Evolutionary conservation across 768 basidiomycete genomes (phyloP).

Genomic region (Cystofilobasidium ferigula): DNA sequence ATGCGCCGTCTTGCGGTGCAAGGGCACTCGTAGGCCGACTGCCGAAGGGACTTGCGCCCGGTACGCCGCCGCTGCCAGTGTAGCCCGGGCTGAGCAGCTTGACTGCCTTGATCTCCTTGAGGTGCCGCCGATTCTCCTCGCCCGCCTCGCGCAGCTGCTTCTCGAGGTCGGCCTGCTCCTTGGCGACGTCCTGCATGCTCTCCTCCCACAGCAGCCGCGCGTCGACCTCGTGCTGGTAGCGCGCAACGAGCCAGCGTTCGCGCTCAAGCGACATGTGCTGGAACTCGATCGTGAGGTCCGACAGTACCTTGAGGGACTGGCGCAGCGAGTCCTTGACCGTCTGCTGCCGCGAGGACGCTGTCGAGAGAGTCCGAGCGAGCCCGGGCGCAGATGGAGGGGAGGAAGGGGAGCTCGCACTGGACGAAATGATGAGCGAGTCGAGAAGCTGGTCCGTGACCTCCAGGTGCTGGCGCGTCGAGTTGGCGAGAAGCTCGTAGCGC

Average conservation of each 20-base stretch:
- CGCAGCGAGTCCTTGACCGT: conserved; percentile 48
- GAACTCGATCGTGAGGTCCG: conserved; percentile 56
- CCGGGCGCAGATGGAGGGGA: not conserved
- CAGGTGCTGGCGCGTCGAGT: conserved; percentile 51
- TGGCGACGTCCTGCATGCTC: conserved; percentile 71
- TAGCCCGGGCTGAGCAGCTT: conserved; percentile 15
- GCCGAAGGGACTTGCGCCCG: conserved; percentile 43
- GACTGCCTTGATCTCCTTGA: conserved; percentile 20
- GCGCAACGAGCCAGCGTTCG: conserved; percentile 49
- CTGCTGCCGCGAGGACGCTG: conserved; percentile 39
- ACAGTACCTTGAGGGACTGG: conserved; percentile 47
- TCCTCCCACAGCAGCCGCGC: conserved; percentile 78
- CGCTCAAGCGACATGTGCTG: conserved; percentile 58
- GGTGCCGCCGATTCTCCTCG: conserved; percentile 48
- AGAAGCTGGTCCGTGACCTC: conserved; percentile 64
- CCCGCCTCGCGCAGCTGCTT: conserved; percentile 52
- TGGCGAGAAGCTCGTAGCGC: conserved; percentile 48
- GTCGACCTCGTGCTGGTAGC: conserved; percentile 56
- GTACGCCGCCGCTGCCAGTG: conserved; percentile 35
- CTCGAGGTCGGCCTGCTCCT: conserved; percentile 75
- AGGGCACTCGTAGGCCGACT: conserved; percentile 30
- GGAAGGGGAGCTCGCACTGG: conserved; percentile 11
- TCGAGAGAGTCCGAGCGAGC: conserved; percentile 26
- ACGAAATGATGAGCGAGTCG: conserved; percentile 39
- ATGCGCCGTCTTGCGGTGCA: conserved; percentile 27